These are phyloP conservation scores for Apiosordaria backusii DNA, from an alignment of 495 filamentous ascomycete genomes.

Conservation along the genomic window DNA sequence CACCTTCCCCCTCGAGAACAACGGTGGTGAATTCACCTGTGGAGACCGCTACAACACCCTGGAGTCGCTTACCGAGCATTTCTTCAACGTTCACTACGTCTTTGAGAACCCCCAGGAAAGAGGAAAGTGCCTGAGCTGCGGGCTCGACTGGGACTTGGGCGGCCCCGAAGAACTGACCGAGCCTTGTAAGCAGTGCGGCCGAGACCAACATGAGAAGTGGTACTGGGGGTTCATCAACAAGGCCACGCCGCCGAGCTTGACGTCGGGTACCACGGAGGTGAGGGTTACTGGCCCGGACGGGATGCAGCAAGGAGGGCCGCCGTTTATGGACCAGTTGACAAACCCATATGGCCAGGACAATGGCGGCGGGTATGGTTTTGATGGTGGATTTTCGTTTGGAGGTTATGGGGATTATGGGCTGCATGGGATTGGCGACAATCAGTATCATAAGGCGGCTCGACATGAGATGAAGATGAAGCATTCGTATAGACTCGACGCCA, in stretches of 20 bases:
- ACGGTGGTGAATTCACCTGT: not conserved
- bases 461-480: not conserved
- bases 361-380: not conserved
- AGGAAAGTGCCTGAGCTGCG: not conserved
- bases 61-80: not conserved
- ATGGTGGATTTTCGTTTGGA: not conserved
- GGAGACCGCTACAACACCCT: not conserved
- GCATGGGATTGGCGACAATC: not conserved
- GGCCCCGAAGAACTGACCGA: not conserved
- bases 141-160: not conserved
- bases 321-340: not conserved
- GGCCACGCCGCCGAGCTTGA: not conserved
- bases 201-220: not conserved
- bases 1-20: not conserved
- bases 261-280: not conserved
- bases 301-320: not conserved
- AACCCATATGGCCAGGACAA: not conserved
- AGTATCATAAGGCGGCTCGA: not conserved
- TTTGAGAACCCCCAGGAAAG: not conserved
- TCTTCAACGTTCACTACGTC: not conserved
- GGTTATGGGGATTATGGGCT: not conserved
- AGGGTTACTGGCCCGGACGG: not conserved
- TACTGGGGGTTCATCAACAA: not conserved
- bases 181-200: not conserved
- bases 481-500: not conserved